A percentile compares a stretch with the other conserved stretches of the same genome.
phyloP scores from a whole-genome alignment of 441 rosid genomes.

The Syzygium malaccense region DNA sequence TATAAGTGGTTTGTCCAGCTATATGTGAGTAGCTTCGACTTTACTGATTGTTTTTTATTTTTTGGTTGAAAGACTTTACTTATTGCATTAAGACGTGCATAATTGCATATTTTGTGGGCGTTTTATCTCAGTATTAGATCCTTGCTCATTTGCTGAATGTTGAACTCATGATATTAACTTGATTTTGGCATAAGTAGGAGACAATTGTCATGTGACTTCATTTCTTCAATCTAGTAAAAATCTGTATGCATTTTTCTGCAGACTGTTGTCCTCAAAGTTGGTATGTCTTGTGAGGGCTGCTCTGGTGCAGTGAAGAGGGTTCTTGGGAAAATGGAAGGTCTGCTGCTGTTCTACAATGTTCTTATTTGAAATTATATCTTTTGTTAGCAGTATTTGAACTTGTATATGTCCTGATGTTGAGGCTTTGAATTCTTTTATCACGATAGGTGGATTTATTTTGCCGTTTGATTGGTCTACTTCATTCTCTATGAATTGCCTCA shows the following conservation, averaged over 20 bases:
- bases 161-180: not conserved
- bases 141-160: not conserved
- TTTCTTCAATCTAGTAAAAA: not conserved
- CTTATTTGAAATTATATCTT: not conserved
- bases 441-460: not conserved
- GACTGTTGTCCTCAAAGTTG: conserved; percentile 90
- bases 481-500: not conserved
- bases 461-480: not conserved
- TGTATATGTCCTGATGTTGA: not conserved
- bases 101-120: not conserved
- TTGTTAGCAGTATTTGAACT: not conserved
- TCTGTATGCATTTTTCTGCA: conserved; percentile 25
- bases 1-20: not conserved
- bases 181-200: not conserved
- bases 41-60: not conserved
- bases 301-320: conserved; percentile 92
- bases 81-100: not conserved
- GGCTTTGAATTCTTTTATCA: not conserved
- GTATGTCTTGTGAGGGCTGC: conserved; percentile 88
- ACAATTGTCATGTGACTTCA: not conserved
- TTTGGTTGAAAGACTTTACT: too few relatives aligned
- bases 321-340: conserved; percentile 90
- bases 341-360: not conserved
- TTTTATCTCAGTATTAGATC: not conserved
- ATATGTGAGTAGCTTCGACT: not conserved